Evolutionary conservation across 306 rosid genomes (phyloP).

Genomic region (Benincasa hispida): DNA sequence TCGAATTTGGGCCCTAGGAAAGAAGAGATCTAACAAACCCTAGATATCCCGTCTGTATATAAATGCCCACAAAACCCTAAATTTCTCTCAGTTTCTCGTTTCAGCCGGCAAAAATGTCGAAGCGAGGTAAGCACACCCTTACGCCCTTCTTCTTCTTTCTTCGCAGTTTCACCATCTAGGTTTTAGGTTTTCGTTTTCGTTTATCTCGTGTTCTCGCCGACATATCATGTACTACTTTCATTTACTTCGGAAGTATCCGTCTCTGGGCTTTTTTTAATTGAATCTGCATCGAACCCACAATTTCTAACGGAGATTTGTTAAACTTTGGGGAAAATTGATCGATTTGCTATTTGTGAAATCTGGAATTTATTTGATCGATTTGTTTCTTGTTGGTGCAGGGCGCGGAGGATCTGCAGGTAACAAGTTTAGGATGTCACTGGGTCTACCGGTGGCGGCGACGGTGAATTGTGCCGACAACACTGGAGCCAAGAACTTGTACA

Average conservation of each 20-base stretch:
- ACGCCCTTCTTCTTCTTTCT: background rate
- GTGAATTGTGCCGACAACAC: slow-evolving; percentile 66
- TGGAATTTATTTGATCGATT: background rate
- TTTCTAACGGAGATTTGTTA: background rate
- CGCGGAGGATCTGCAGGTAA: slow-evolving; percentile 57
- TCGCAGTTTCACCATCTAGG: background rate
- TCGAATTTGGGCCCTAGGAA: background rate
- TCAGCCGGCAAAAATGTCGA: slow-evolving; percentile 35
- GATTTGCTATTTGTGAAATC: background rate
- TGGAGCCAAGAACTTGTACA: slow-evolving; percentile 49
- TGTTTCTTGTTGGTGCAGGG: slow-evolving; percentile 25
- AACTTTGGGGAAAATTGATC: background rate
- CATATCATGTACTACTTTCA: background rate
- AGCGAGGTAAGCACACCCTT: slow-evolving; percentile 30
- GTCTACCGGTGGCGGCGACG: slow-evolving; percentile 62
- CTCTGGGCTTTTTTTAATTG: background rate
- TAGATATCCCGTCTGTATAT: slow-evolving; percentile 17
- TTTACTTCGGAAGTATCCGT: background rate
- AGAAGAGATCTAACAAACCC: slow-evolving; percentile 25
- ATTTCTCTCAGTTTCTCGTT: background rate
- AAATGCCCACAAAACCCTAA: slow-evolving; percentile 9
- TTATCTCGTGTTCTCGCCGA: background rate
- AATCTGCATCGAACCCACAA: background rate
- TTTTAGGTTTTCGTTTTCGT: background rate
- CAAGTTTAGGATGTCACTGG: slow-evolving; percentile 68